Evolutionary conservation across 2,329 filamentous ascomycete genomes (phyloP).

Genomic region (Ophiosphaerella korrae): DNA sequence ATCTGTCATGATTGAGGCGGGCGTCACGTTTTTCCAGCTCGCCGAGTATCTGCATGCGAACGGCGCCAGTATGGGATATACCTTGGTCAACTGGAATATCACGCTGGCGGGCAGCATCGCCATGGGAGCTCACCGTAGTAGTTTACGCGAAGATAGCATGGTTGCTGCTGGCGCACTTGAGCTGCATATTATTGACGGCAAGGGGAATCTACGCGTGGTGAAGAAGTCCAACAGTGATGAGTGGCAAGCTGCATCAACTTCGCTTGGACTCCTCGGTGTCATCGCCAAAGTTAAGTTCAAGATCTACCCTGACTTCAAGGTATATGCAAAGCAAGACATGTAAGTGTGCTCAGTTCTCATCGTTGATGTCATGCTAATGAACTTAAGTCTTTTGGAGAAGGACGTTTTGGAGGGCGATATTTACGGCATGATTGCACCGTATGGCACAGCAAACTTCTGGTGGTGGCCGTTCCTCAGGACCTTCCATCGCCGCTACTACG

Average conservation of each 20-base stretch:
- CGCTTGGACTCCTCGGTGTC: constrained; percentile 55
- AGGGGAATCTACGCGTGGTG: constrained; percentile 51
- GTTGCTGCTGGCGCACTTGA: constrained; percentile 57
- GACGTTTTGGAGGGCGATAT: constrained; percentile 58
- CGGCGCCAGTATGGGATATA: constrained; percentile 56
- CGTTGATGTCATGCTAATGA: background rate
- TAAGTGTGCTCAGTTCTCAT: constrained; percentile 31
- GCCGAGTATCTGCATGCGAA: constrained; percentile 57
- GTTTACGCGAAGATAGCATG: constrained; percentile 56
- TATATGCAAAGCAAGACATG: constrained; percentile 58
- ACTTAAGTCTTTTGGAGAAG: constrained; percentile 45
- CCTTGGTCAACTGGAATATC: constrained; percentile 61
- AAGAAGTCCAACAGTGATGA: constrained; percentile 52
- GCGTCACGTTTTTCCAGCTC: constrained; percentile 56
- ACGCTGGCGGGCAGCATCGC: constrained; percentile 58
- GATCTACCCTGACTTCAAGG: constrained; percentile 59
- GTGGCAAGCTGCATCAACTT: constrained; percentile 60
- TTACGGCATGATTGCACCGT: constrained; percentile 56
- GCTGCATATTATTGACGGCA: constrained; percentile 58
- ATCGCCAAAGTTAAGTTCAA: constrained; percentile 57
- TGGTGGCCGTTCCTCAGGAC: constrained; percentile 60
- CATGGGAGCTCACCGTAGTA: constrained; percentile 59
- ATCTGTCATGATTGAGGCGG: constrained; percentile 57
- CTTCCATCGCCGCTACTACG: constrained; percentile 61
- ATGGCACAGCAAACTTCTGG: constrained; percentile 60